These are phyloP conservation scores for Tetrapisispora fleetii DNA, from an alignment of 805 yeast species.

Conservation along the genomic window DNA sequence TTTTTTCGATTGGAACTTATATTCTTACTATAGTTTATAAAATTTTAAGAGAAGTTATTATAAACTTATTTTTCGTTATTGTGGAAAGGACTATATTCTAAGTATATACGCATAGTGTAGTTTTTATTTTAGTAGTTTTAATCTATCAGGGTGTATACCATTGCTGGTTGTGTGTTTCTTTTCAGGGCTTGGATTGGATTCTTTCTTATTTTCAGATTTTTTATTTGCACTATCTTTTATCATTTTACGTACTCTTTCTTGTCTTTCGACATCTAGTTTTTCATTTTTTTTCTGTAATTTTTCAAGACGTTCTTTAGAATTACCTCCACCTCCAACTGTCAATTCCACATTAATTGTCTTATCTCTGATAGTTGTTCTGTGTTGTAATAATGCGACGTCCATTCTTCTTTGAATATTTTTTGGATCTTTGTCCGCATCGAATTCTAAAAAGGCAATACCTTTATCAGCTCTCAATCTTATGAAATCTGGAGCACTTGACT, in stretches of 20 bases:
- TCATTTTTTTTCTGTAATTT: conserved; percentile 76
- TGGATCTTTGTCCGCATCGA: conserved; percentile 37
- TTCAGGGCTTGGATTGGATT: neutral
- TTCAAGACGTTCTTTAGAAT: conserved; percentile 52
- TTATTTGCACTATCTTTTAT: conserved; percentile 31
- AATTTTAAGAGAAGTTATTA: neutral
- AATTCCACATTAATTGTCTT: conserved; percentile 90
- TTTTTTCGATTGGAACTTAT: too few species aligned
- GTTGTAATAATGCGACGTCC: conserved; percentile 78
- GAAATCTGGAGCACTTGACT: conserved; percentile 59
- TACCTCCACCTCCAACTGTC: conserved; percentile 98
- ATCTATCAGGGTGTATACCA: conserved; percentile 56
- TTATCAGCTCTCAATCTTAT: conserved; percentile 74
- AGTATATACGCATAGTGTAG: neutral
- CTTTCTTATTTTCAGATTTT: neutral
- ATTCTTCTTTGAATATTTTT: conserved; percentile 62
- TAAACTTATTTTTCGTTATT: neutral
- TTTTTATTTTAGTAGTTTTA: conserved; percentile 20
- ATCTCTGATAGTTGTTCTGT: conserved; percentile 57
- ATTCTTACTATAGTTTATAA: too few species aligned
- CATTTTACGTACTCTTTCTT: conserved; percentile 42
- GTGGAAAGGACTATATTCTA: neutral
- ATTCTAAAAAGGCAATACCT: conserved; percentile 90
- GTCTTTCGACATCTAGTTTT: conserved; percentile 61
- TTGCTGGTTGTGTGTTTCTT: conserved; percentile 9